Evolutionary conservation across 257 asterid genomes (phyloP).

Genomic region (Salvia rosmarinus): DNA sequence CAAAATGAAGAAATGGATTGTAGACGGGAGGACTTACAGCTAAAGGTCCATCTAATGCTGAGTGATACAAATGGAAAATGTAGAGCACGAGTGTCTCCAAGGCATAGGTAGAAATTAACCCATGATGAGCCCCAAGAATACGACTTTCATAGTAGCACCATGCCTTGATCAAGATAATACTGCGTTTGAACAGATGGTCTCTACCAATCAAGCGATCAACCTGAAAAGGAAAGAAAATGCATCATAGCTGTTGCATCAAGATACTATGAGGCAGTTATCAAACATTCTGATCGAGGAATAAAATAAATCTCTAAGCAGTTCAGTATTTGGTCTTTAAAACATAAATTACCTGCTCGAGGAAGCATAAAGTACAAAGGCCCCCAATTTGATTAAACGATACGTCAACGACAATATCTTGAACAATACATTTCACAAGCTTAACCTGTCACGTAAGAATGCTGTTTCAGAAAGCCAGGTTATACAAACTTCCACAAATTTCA

Average conservation of each 20-base stretch:
- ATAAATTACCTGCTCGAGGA: conserved; percentile 74
- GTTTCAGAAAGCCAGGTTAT: conserved; percentile 26
- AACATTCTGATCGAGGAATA: neutral
- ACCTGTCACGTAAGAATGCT: conserved; percentile 52
- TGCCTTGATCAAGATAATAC: conserved; percentile 83
- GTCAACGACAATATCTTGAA: conserved; percentile 66
- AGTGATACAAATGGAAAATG: conserved; percentile 82
- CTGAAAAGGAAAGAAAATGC: conserved; percentile 48
- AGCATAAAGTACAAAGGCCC: conserved; percentile 72
- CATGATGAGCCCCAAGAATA: conserved; percentile 89
- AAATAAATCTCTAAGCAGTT: neutral
- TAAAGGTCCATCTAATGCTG: conserved; percentile 76
- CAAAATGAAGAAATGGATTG: conserved; percentile 24
- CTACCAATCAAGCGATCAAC: conserved; percentile 78
- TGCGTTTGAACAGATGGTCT: conserved; percentile 82
- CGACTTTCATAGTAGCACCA: conserved; percentile 99
- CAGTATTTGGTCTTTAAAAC: neutral
- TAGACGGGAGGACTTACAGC: conserved; percentile 58
- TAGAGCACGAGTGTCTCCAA: conserved; percentile 86
- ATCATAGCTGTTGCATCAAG: conserved; percentile 15
- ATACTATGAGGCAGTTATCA: conserved; percentile 2
- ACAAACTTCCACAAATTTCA: conserved; percentile 15
- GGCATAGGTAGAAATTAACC: conserved; percentile 92
- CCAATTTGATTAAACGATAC: conserved; percentile 75
- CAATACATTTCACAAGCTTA: conserved; percentile 71